Evolutionary conservation across 169 alveolate genomes (phyloP).

Genomic region (Plasmodium relictum): DNA sequence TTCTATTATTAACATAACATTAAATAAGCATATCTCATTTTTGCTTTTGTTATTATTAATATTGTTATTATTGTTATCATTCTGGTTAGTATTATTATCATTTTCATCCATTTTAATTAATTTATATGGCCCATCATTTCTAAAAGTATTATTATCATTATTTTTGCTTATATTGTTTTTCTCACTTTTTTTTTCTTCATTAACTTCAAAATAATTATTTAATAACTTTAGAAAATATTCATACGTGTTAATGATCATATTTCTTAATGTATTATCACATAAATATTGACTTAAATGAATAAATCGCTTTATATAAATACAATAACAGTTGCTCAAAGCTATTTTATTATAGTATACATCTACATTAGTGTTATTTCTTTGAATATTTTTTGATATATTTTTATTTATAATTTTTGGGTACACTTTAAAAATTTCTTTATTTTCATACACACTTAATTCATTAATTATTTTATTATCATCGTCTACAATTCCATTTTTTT

Average conservation of each 20-base stretch:
- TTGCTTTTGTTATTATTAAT: background rate
- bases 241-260: slow-evolving; percentile 32
- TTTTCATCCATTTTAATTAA: slow-evolving; percentile 5
- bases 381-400: background rate
- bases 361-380: background rate
- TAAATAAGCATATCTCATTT: slow-evolving; percentile 39
- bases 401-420: background rate
- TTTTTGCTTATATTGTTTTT: background rate
- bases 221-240: slow-evolving; percentile 15
- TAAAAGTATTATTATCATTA: background rate
- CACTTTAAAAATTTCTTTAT: background rate
- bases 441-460: background rate
- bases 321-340: slow-evolving; percentile 43
- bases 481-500: slow-evolving; percentile 5
- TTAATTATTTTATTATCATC: background rate
- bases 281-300: slow-evolving; percentile 49
- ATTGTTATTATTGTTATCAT: slow-evolving; percentile 3
- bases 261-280: slow-evolving; percentile 42
- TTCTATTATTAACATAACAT: slow-evolving; percentile 18
- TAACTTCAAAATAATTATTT: slow-evolving; percentile 16
- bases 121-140: background rate
- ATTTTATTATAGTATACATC: slow-evolving; percentile 45
- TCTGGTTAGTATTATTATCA: background rate
- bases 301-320: slow-evolving; percentile 35
- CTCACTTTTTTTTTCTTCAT: background rate